phyloP scores from a whole-genome alignment of 148 eudicot genomes.

The Fagopyrum homotropicum region DNA sequence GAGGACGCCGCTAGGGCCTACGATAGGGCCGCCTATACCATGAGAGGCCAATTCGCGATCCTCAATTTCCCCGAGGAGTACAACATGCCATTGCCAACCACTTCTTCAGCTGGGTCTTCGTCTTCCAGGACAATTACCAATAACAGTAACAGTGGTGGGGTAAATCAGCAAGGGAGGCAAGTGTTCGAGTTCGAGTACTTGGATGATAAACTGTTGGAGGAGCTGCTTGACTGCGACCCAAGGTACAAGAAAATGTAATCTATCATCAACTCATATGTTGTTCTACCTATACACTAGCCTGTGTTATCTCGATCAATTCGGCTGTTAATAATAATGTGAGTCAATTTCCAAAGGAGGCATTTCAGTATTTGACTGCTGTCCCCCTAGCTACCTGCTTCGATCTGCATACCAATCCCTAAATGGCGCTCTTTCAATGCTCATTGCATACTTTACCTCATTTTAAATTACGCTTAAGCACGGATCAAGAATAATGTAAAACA shows the following conservation, averaged over 20 bases:
- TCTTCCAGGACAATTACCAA: neutral
- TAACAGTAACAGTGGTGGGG: neutral
- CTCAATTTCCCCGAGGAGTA: slow-evolving; percentile 76
- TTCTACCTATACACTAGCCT: too few relatives aligned
- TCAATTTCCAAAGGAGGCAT: too few relatives aligned
- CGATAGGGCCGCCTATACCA: slow-evolving; percentile 67
- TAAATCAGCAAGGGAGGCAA: slow-evolving; percentile 12
- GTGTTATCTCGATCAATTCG: too few relatives aligned
- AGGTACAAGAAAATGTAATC: slow-evolving; percentile 19
- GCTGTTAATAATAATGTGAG: too few relatives aligned
- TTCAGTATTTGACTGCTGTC: too few relatives aligned
- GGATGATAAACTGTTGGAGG: slow-evolving; percentile 70
- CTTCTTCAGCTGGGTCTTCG: slow-evolving; percentile 19
- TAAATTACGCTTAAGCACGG: too few relatives aligned
- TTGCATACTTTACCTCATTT: too few relatives aligned
- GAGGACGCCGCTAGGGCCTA: slow-evolving; percentile 85
- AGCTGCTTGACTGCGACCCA: slow-evolving; percentile 46
- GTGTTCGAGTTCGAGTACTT: slow-evolving; percentile 65
- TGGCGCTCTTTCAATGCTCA: too few relatives aligned
- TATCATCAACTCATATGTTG: neutral
- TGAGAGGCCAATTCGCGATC: slow-evolving; percentile 71
- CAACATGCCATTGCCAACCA: slow-evolving; percentile 22
- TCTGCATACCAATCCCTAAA: too few relatives aligned
- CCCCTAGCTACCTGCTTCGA: too few relatives aligned
- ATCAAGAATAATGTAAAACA: too few relatives aligned